Percentiles rank a stretch among this genome's conserved stretches.
Evolutionary conservation across 2,329 filamentous ascomycete species (phyloP).

Genomic region (Botrytis galanthina): DNA sequence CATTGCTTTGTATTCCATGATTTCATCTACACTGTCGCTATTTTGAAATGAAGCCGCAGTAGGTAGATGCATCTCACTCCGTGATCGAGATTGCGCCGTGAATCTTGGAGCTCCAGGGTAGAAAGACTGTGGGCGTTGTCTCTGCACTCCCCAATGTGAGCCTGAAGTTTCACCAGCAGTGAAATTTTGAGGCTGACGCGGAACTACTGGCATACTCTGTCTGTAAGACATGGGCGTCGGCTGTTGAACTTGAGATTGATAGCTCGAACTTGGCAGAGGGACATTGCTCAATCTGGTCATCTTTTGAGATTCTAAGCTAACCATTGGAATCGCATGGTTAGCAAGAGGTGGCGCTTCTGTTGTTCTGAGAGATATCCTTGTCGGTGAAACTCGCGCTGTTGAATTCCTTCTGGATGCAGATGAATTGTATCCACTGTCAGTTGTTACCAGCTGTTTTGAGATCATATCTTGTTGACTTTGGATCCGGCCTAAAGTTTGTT

Average conservation of each 20-base stretch:
- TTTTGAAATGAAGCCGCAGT: slow-evolving; percentile 26
- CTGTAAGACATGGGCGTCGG: slow-evolving; percentile 11
- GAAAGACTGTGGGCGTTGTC: slow-evolving; percentile 24
- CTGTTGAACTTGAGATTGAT: slow-evolving; percentile 16
- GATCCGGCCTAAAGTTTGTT: neutral
- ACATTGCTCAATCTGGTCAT: slow-evolving; percentile 3
- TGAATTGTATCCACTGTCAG: slow-evolving; percentile 62
- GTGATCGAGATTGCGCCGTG: slow-evolving; percentile 30
- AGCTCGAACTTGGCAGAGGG: neutral
- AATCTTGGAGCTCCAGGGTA: slow-evolving; percentile 25
- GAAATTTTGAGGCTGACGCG: neutral
- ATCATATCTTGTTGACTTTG: slow-evolving; percentile 23
- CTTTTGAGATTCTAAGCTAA: slow-evolving; percentile 10
- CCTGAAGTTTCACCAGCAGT: neutral
- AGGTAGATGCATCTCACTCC: slow-evolving; percentile 26
- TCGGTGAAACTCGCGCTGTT: slow-evolving; percentile 20
- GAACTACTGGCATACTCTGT: slow-evolving; percentile 24
- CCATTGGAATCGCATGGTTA: slow-evolving; percentile 15
- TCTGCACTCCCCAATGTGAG: slow-evolving; percentile 22
- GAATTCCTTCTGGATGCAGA: slow-evolving; percentile 48
- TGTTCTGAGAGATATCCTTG: slow-evolving; percentile 18
- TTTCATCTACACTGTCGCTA: slow-evolving; percentile 26
- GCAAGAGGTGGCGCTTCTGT: slow-evolving; percentile 22
- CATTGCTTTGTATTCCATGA: slow-evolving; percentile 30
- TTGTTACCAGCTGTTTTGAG: slow-evolving; percentile 50